Percentiles rank a stretch among this genome's conserved stretches.
Evolutionary conservation across 2,329 filamentous ascomycete genomes (phyloP).

Genomic region (Blastomyces percursus): DNA sequence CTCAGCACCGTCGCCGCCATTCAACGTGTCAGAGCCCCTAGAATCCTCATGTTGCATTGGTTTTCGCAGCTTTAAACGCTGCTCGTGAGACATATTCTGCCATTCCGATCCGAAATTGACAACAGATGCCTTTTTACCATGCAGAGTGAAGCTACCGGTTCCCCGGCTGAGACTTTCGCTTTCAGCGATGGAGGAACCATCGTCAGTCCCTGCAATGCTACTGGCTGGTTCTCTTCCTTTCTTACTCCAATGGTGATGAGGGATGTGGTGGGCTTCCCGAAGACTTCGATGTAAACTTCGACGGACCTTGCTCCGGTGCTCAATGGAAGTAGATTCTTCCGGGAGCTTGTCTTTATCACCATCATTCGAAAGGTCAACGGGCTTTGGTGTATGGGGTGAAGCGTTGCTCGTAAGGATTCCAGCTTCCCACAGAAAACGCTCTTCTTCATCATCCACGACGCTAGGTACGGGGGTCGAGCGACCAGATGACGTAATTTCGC

Average conservation of each 20-base stretch:
- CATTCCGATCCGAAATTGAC: slow-evolving; percentile 94
- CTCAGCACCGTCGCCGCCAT: slow-evolving; percentile 20
- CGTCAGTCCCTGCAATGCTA: slow-evolving; percentile 45
- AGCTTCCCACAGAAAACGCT: slow-evolving; percentile 55
- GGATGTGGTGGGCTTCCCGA: slow-evolving; percentile 61
- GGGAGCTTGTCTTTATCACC: slow-evolving; percentile 34
- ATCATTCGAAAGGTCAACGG: slow-evolving; percentile 32
- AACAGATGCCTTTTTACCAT: slow-evolving; percentile 95
- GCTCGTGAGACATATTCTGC: slow-evolving; percentile 63
- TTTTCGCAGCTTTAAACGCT: slow-evolving; percentile 56
- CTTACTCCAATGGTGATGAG: slow-evolving; percentile 58
- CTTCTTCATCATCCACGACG: slow-evolving; percentile 53
- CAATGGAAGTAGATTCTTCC: slow-evolving; percentile 35
- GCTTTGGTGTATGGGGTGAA: slow-evolving; percentile 33
- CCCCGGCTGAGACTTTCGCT: slow-evolving; percentile 64
- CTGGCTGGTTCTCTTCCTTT: slow-evolving; percentile 64
- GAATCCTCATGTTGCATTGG: slow-evolving; percentile 31
- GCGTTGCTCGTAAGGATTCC: slow-evolving; percentile 48
- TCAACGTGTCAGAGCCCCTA: slow-evolving; percentile 24
- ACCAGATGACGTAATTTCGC: slow-evolving; percentile 26
- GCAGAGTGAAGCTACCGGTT: slow-evolving; percentile 84
- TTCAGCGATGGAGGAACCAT: slow-evolving; percentile 35
- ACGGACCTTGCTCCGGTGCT: slow-evolving; percentile 57
- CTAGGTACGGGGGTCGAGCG: slow-evolving; percentile 27
- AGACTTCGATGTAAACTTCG: slow-evolving; percentile 83